Percentiles rank a stretch among this genome's conserved stretches.
Conservation (phyloP, 2,329 filamentous ascomycete genomes). For the Phialophora tarda region DNA sequence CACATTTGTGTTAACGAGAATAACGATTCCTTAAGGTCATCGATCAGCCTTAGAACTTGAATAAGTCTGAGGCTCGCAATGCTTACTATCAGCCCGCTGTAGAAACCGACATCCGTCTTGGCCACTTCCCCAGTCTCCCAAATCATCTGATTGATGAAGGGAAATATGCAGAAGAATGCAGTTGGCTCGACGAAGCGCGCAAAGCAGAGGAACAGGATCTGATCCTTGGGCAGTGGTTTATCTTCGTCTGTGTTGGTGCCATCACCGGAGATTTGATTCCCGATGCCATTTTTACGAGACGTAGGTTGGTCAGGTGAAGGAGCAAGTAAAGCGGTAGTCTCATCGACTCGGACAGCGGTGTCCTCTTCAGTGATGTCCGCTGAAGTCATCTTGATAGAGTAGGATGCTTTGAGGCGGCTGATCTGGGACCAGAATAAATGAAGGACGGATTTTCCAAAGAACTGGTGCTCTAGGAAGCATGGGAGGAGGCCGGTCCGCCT, state of each 20-base stretch:
- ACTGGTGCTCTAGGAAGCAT: background rate
- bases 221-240: conserved; percentile 61
- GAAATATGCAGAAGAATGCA: conserved; percentile 83
- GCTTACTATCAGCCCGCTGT: conserved; percentile 74
- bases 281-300: background rate
- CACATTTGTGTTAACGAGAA: conserved; percentile 77
- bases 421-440: background rate
- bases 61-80: background rate
- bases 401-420: background rate
- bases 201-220: conserved; percentile 75
- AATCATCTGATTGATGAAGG: conserved; percentile 80
- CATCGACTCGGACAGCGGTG: conserved; percentile 26
- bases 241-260: conserved; percentile 25
- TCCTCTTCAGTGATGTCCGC: conserved; percentile 20
- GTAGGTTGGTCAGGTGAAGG: conserved; percentile 10
- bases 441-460: background rate
- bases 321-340: conserved; percentile 34
- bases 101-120: conserved; percentile 76
- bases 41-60: background rate
- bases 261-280: background rate
- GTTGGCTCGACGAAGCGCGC: conserved; percentile 75
- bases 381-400: conserved; percentile 21
- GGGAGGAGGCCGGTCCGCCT: background rate
- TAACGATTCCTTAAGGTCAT: conserved; percentile 56
- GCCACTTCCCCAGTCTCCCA: conserved; percentile 66